phyloP scores from a whole-genome alignment of 768 basidiomycete genomes.

The Serendipita sp. region DNA sequence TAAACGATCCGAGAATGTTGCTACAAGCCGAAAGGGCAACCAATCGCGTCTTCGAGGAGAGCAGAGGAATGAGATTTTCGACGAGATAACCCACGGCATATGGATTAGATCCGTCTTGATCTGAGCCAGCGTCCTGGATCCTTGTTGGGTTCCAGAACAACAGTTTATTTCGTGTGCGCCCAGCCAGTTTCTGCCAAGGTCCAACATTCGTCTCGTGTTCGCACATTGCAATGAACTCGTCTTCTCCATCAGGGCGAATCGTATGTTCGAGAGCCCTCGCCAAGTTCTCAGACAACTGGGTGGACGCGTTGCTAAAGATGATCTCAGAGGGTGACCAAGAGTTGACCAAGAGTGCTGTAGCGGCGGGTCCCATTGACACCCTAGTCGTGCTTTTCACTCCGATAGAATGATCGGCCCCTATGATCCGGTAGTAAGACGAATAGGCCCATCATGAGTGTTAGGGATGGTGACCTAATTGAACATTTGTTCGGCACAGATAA shows the following conservation, averaged over 20 bases:
- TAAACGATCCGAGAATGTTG: conserved; percentile 54
- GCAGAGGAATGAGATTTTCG: conserved; percentile 40
- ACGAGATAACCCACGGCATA: conserved; percentile 44
- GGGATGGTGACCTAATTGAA: conserved; percentile 32
- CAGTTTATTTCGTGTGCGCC: conserved; percentile 34
- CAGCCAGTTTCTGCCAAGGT: conserved; percentile 61
- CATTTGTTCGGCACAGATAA: conserved; percentile 58
- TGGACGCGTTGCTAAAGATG: conserved; percentile 49
- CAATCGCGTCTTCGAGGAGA: conserved; percentile 50
- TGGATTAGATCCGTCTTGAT: conserved; percentile 31
- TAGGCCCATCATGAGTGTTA: background rate
- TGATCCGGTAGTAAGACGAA: background rate
- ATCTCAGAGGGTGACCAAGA: conserved; percentile 47
- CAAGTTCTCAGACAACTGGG: conserved; percentile 53
- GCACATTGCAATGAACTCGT: conserved; percentile 63
- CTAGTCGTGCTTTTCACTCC: conserved; percentile 38
- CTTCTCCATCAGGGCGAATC: conserved; percentile 30
- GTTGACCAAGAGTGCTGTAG: conserved; percentile 46
- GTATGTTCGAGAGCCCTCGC: conserved; percentile 41
- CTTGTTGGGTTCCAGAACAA: conserved; percentile 44
- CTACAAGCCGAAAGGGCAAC: conserved; percentile 62
- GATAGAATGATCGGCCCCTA: conserved; percentile 48
- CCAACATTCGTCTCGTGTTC: conserved; percentile 78
- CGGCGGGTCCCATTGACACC: conserved; percentile 31
- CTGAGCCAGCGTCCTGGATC: conserved; percentile 21